Conservation (phyloP, 257 asterid genomes). For the Schizonepeta tenuifolia region DNA sequence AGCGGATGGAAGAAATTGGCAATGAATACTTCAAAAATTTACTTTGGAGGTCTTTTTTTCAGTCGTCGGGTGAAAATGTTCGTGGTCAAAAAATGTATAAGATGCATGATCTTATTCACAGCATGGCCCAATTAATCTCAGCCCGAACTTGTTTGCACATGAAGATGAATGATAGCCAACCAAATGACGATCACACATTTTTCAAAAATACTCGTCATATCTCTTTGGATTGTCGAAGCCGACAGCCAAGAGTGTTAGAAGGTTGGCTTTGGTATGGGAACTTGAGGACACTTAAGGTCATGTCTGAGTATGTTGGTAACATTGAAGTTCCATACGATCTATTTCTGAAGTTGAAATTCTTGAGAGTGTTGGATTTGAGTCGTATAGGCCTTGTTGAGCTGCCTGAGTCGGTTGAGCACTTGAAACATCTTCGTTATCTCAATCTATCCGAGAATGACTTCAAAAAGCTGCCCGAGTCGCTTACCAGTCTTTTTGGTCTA, state of each 20-base stretch:
- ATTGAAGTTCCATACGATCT: slow-evolving; percentile 32
- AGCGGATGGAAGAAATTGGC: slow-evolving; percentile 42
- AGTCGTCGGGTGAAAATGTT: slow-evolving; percentile 18
- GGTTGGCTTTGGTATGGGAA: slow-evolving; percentile 33
- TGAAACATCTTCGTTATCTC: slow-evolving; percentile 55
- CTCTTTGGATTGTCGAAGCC: slow-evolving; percentile 20
- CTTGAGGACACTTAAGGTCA: slow-evolving; percentile 42
- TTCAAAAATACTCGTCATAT: slow-evolving; percentile 37
- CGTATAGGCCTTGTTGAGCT: slow-evolving; percentile 39
- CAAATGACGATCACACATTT: background rate
- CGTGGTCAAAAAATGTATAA: slow-evolving; percentile 26
- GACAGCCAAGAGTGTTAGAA: slow-evolving; percentile 1
- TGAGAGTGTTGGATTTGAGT: slow-evolving; percentile 52
- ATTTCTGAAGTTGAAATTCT: slow-evolving; percentile 34
- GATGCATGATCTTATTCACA: slow-evolving; percentile 51
- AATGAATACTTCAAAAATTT: slow-evolving; percentile 41
- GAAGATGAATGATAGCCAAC: slow-evolving; percentile 7
- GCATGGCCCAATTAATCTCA: slow-evolving; percentile 41
- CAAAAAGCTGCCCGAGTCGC: slow-evolving; percentile 35
- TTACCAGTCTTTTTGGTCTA: slow-evolving; percentile 38
- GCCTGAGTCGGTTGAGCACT: slow-evolving; percentile 33
- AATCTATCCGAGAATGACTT: slow-evolving; percentile 46
- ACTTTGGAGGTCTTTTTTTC: slow-evolving; percentile 44
- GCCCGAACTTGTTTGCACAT: slow-evolving; percentile 19
- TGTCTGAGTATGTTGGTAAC: slow-evolving; percentile 3